phyloP scores from a whole-genome alignment of 257 asterid genomes.

The Petunia secreta region DNA sequence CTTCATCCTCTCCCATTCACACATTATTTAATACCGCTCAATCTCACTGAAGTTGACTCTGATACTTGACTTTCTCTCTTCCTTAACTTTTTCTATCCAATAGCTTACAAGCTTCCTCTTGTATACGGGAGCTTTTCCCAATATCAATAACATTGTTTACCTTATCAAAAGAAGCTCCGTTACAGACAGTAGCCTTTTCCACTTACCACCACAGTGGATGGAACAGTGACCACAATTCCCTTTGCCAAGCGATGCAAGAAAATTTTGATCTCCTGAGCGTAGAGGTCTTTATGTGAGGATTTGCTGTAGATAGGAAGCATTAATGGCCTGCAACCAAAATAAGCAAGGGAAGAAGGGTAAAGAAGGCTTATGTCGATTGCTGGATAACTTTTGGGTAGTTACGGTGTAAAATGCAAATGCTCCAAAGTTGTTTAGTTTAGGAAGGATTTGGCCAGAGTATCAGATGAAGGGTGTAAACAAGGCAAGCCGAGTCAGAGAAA shows the following conservation, averaged over 20 bases:
- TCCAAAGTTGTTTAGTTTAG: background rate
- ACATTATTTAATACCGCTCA: background rate
- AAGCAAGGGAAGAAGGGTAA: background rate
- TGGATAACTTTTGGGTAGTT: constrained; percentile 15
- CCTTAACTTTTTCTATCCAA: background rate
- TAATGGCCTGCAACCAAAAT: constrained; percentile 2
- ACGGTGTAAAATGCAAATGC: background rate
- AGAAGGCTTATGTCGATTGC: background rate
- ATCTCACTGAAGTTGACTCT: background rate
- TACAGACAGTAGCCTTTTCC: background rate
- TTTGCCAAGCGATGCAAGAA: constrained; percentile 1
- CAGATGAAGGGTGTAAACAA: background rate
- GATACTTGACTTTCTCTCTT: constrained; percentile 5
- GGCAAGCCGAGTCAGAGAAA: background rate
- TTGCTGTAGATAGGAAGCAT: background rate
- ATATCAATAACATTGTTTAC: no score
- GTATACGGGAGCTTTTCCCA: no score
- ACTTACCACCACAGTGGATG: background rate
- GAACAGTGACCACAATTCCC: background rate
- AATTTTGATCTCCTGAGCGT: background rate
- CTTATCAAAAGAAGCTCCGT: background rate
- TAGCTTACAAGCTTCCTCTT: background rate
- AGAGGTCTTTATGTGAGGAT: constrained; percentile 13
- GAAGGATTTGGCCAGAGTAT: background rate
- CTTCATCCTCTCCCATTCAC: constrained; percentile 1